A percentile compares a stretch with the other conserved stretches of the same genome.
These are phyloP conservation scores for Buddleja alternifolia DNA, from an alignment of 257 asterid species.

Conservation along the genomic window DNA sequence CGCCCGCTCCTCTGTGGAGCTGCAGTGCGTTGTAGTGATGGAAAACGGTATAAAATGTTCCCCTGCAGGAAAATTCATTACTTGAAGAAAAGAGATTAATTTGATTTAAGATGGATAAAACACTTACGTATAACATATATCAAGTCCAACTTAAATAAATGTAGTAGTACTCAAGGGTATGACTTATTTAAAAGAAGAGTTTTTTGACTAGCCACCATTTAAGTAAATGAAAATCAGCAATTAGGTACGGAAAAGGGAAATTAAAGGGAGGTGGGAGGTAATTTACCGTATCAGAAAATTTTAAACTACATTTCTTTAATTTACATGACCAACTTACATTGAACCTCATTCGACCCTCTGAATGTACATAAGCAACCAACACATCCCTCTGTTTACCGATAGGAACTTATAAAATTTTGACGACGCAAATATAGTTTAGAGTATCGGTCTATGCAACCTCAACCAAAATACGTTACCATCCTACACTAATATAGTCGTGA, in stretches of 20 bases:
- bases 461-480: no score
- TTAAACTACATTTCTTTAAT: constrained; percentile 9
- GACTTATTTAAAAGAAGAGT: neutral
- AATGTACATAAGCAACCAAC: constrained; percentile 12
- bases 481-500: no score
- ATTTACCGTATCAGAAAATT: neutral
- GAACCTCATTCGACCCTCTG: neutral
- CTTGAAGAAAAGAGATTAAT: neutral
- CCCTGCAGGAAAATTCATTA: constrained; percentile 62
- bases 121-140: neutral
- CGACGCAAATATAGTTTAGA: neutral
- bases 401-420: neutral
- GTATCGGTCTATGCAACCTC: no score
- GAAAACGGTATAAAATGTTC: constrained; percentile 89
- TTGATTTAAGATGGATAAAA: neutral
- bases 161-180: neutral
- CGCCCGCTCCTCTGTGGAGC: constrained; percentile 65
- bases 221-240: constrained; percentile 17
- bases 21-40: constrained; percentile 97
- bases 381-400: neutral
- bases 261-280: neutral
- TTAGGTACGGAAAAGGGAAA: constrained; percentile 17
- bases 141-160: neutral
- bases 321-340: neutral
- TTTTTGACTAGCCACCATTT: constrained; percentile 20